phyloP scores from a whole-genome alignment of 2,329 filamentous ascomycete genomes.

The Exophiala dermatitidis region DNA sequence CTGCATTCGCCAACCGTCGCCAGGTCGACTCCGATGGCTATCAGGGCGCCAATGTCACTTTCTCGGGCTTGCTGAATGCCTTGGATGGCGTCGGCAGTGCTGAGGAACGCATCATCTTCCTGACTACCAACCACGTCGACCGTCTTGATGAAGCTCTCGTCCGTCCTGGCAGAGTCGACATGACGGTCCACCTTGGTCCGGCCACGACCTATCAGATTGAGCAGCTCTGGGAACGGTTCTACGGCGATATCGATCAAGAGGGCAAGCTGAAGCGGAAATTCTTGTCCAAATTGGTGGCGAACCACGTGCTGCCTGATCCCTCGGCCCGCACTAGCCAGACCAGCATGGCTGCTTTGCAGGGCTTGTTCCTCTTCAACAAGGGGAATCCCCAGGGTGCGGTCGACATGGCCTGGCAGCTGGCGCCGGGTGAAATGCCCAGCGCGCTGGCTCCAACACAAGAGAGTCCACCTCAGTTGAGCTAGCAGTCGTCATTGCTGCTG shows the following conservation, averaged over 20 bases:
- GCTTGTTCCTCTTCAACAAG: constrained; percentile 93
- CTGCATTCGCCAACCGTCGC: constrained; percentile 76
- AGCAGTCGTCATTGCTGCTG: background rate
- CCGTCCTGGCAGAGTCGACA: constrained; percentile 83
- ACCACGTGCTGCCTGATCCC: constrained; percentile 52
- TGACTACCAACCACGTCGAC: constrained; percentile 92
- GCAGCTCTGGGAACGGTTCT: constrained; percentile 91
- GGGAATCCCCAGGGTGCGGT: constrained; percentile 82
- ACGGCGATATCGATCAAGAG: constrained; percentile 67
- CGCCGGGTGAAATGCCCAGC: constrained; percentile 21
- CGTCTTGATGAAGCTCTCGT: constrained; percentile 77
- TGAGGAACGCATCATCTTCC: constrained; percentile 86
- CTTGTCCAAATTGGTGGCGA: constrained; percentile 60
- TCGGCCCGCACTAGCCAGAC: constrained; percentile 42
- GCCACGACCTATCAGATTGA: constrained; percentile 77
- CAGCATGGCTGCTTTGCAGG: constrained; percentile 88
- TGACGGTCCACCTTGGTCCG: constrained; percentile 84
- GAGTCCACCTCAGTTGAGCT: background rate
- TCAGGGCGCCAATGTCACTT: constrained; percentile 80
- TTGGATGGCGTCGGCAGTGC: constrained; percentile 89
- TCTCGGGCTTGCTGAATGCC: constrained; percentile 80
- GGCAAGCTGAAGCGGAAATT: constrained; percentile 61
- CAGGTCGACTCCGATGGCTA: constrained; percentile 76
- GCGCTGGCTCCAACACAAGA: constrained; percentile 3
- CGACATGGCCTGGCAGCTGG: constrained; percentile 52